Conservation (phyloP, 306 rosid species). For the Quercus ilex region DNA sequence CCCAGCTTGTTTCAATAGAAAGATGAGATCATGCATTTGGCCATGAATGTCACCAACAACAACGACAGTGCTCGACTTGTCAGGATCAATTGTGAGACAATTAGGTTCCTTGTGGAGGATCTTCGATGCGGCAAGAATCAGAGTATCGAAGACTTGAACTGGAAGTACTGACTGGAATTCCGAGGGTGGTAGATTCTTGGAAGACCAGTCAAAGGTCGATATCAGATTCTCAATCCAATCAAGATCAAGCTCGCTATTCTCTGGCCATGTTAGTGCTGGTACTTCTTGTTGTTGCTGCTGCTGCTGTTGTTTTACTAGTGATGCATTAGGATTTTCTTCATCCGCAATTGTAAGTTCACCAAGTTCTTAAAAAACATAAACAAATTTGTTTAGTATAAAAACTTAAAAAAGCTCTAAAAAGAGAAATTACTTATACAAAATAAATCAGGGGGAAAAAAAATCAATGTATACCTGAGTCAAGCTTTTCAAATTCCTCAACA, state of each 20-base stretch:
- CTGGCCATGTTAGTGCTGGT: constrained; percentile 56
- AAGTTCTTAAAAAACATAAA: too few relatives aligned
- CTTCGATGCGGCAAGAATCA: constrained; percentile 45
- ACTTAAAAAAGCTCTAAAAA: too few relatives aligned
- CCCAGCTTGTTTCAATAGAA: constrained; percentile 59
- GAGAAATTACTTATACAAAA: too few relatives aligned
- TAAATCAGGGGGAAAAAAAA: too few relatives aligned
- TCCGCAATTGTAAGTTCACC: too few relatives aligned
- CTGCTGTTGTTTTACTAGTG: too few relatives aligned
- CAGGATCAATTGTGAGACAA: constrained; percentile 65
- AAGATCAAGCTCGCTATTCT: constrained; percentile 45
- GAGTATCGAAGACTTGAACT: constrained; percentile 45
- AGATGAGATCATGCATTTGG: constrained; percentile 72
- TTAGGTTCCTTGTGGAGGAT: constrained; percentile 66
- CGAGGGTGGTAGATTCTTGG: constrained; percentile 39
- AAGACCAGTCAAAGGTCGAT: constrained; percentile 51
- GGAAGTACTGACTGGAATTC: constrained; percentile 53
- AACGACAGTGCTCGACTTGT: constrained; percentile 58
- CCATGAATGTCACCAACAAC: constrained; percentile 83
- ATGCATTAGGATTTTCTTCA: too few relatives aligned
- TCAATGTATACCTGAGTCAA: too few relatives aligned
- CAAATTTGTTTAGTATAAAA: too few relatives aligned
- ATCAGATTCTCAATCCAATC: constrained; percentile 78
- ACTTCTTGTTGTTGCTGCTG: too few relatives aligned
- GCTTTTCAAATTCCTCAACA: too few relatives aligned